Evolutionary conservation across 352 stramenopile genomes (phyloP), one percentile per base, ranked within the genome.

Genomic region (Pythium aquatile): DNA sequence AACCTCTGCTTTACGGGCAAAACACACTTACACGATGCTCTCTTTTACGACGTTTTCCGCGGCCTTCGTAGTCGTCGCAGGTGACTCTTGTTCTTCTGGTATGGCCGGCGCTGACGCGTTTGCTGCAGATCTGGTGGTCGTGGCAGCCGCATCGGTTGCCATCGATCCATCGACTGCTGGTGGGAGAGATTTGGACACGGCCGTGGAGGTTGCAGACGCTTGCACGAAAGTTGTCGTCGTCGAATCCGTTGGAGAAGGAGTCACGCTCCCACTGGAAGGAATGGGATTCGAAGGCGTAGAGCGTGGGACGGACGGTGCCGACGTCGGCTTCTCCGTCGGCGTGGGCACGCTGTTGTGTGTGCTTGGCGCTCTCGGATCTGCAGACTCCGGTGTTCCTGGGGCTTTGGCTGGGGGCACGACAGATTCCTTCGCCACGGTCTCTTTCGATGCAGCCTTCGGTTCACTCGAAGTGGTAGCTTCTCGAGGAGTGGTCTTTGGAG

Each of bases 241-340:
- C 7, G 63, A 61, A 49, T 69, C 33, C 5, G 56, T 57, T 10
- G 61, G 48, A 17, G 53, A 62, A 4, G 61, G 29, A 24, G 61
- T 60, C n/a, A 57, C 58, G 5, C 16, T 58, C 9, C 55, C 49
- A 14, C 37, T 49, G 0, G 55, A 51, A 0, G 63, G 48, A 3
- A 39, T 35, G 16, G 55, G 55, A 1, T 47, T 55, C 14, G 63
- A 56, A 2, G 63, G 61, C 33, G 26, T 32, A 1, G 49, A 46
- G 5, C n/a, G 39, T 9, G 24, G 47, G 32, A 26, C 48, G 2
- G 58, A 24, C 1, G 16, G 29, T 13, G 56, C 29, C 17, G 32
- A 24, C 30, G n/a, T 35, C 4, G 26, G 20, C 30, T 33, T 5
- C 30, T 20, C 26, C 4, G 47, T 9, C 13, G 9, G 20, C 14